Percentiles rank a stretch among this genome's conserved stretches.
Evolutionary conservation across 2,329 filamentous ascomycete species (phyloP).

Genomic region (Fusarium sp.): DNA sequence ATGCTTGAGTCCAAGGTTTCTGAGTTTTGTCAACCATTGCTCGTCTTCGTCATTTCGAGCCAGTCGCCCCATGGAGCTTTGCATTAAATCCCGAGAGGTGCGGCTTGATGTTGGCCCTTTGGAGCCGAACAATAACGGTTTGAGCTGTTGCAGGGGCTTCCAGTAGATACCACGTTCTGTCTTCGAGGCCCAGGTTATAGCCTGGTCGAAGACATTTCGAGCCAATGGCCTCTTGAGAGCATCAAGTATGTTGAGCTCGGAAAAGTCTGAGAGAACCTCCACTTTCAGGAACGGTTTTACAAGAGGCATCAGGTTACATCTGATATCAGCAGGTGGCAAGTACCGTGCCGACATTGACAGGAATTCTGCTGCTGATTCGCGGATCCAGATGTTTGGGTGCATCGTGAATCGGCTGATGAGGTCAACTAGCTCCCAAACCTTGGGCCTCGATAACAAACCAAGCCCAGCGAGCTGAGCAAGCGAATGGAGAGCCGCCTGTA

Average conservation of each 20-base stretch:
- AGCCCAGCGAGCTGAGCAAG: conserved; percentile 88
- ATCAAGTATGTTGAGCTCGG: conserved; percentile 80
- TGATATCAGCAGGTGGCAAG: conserved; percentile 80
- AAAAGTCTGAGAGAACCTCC: conserved; percentile 70
- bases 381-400: conserved; percentile 95
- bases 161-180: conserved; percentile 87
- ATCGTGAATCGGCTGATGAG: conserved; percentile 86
- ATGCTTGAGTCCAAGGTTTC: conserved; percentile 80
- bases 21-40: conserved; percentile 86
- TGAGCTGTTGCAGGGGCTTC: conserved; percentile 77
- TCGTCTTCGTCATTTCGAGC: conserved; percentile 92
- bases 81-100: conserved; percentile 64
- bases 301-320: conserved; percentile 84
- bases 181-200: conserved; percentile 85
- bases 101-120: conserved; percentile 62
- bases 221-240: conserved; percentile 84
- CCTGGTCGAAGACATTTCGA: conserved; percentile 83
- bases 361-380: conserved; percentile 88
- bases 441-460: conserved; percentile 84
- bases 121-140: conserved; percentile 70
- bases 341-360: conserved; percentile 80
- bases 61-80: conserved; percentile 69
- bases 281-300: conserved; percentile 85
- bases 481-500: conserved; percentile 89
- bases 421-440: conserved; percentile 88